A percentile compares a stretch with the other conserved stretches of the same genome.
Evolutionary conservation across 179 eudicot genomes (phyloP).

Genomic region (Silene vulgaris): DNA sequence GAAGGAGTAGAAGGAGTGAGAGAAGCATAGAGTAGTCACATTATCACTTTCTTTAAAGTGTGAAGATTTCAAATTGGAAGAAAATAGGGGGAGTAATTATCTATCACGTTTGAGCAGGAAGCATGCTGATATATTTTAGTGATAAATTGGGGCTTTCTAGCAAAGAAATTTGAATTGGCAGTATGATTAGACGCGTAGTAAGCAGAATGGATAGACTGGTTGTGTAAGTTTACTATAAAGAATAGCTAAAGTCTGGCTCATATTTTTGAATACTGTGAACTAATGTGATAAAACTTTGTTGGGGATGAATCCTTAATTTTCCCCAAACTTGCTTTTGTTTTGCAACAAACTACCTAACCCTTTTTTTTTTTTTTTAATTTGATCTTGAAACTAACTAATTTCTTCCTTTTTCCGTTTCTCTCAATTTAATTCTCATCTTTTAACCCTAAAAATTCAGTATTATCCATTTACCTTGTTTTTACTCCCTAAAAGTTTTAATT

Average conservation of each 20-base stretch:
- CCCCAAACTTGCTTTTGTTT: no score
- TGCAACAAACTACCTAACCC: no score
- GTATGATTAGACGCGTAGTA: not conserved
- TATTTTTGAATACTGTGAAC: not conserved
- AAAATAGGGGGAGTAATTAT: conserved; percentile 2
- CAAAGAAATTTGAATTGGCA: not conserved
- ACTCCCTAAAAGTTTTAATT: no score
- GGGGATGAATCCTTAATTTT: not conserved
- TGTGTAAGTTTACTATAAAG: not conserved
- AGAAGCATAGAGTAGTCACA: not conserved
- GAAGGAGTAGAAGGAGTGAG: not conserved
- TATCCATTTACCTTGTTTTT: no score
- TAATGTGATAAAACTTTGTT: not conserved
- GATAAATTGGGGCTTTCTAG: not conserved
- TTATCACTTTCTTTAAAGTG: not conserved
- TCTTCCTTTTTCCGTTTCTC: no score
- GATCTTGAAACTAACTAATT: no score
- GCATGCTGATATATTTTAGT: conserved; percentile 7
- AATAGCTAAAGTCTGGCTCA: not conserved
- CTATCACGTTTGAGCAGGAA: not conserved
- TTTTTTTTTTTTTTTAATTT: no score
- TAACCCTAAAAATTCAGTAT: no score
- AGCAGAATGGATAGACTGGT: not conserved
- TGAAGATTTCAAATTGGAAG: not conserved
- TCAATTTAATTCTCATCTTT: no score